A percentile compares a stretch with the other conserved stretches of the same genome.
These are phyloP conservation scores for Atalantia buxifolia DNA, from an alignment of 345 rosid species.

Conservation along the genomic window DNA sequence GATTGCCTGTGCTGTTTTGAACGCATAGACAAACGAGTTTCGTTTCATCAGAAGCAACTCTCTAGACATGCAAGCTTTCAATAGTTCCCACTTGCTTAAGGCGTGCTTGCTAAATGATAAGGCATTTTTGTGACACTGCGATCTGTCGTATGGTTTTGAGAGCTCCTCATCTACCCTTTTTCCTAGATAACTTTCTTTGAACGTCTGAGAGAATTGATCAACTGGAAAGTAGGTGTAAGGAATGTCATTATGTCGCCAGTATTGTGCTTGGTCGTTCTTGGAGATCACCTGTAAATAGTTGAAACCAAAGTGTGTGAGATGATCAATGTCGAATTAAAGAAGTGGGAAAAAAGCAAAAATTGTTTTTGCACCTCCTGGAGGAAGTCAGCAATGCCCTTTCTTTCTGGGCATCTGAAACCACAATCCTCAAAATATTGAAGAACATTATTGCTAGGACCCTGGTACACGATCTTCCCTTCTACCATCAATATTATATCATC, in stretches of 20 bases:
- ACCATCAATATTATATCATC: constrained; percentile 56
- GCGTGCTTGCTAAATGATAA: constrained; percentile 33
- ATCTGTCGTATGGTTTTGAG: constrained; percentile 24
- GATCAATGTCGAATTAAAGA: background rate
- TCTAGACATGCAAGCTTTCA: constrained; percentile 43
- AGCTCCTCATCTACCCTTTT: constrained; percentile 27
- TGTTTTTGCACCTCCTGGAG: constrained; percentile 40
- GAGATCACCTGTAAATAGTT: constrained; percentile 37
- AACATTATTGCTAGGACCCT: constrained; percentile 38
- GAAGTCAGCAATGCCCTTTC: constrained; percentile 55
- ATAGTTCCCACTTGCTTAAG: constrained; percentile 33
- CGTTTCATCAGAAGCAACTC: constrained; percentile 48
- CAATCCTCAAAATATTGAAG: constrained; percentile 46
- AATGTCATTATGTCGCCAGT: constrained; percentile 31
- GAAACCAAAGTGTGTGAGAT: background rate
- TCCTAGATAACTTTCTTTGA: constrained; percentile 27
- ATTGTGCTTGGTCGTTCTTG: constrained; percentile 46
- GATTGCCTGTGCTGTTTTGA: constrained; percentile 32
- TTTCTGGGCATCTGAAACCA: constrained; percentile 56
- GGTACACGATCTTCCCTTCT: constrained; percentile 51
- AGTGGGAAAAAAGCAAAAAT: background rate
- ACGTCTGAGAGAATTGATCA: constrained; percentile 28
- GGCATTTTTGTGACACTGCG: constrained; percentile 21
- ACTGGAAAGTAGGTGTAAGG: constrained; percentile 37
- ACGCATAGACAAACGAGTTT: constrained; percentile 38